A percentile compares a stretch with the other conserved stretches of the same genome.
phyloP scores from a whole-genome alignment of 176 grass and related monocot genomes.

The Echinochloa phyllopogon region DNA sequence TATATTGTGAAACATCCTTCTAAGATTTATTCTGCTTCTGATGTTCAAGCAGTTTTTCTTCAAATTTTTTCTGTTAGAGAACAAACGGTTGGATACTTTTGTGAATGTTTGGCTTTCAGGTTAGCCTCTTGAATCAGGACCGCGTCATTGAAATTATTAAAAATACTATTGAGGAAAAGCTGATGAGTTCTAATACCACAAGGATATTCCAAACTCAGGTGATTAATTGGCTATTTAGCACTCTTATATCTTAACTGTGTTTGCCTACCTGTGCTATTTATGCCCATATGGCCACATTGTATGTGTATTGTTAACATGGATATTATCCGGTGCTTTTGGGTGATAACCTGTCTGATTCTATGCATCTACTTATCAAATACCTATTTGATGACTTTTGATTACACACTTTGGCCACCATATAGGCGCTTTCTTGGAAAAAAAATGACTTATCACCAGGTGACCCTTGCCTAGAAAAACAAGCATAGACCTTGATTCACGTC shows the following conservation, averaged over 20 bases:
- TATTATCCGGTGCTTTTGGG: neutral
- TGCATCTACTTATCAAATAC: neutral
- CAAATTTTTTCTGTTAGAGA: neutral
- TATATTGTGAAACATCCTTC: constrained; percentile 35
- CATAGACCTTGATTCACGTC: constrained; percentile 13
- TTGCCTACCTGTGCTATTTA: neutral
- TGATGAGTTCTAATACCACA: constrained; percentile 88
- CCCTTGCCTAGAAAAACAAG: constrained; percentile 27
- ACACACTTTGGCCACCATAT: neutral
- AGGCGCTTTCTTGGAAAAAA: constrained; percentile 5
- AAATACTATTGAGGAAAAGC: constrained; percentile 73
- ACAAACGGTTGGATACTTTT: constrained; percentile 3
- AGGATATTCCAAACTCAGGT: constrained; percentile 97
- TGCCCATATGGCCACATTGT: constrained; percentile 3
- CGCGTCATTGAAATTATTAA: constrained; percentile 85
- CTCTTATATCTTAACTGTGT: constrained; percentile 14
- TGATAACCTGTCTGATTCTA: neutral
- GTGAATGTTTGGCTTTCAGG: constrained; percentile 57
- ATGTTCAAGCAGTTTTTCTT: constrained; percentile 20
- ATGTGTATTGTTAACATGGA: constrained; percentile 15
- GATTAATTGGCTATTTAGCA: constrained; percentile 37
- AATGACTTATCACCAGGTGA: constrained; percentile 1
- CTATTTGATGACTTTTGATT: constrained; percentile 1
- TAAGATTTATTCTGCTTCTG: neutral
- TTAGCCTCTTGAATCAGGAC: constrained; percentile 97